These are phyloP conservation scores for Beauveria scarabaeidicola DNA, from an alignment of 2,329 filamentous ascomycete genomes.

Conservation along the genomic window DNA sequence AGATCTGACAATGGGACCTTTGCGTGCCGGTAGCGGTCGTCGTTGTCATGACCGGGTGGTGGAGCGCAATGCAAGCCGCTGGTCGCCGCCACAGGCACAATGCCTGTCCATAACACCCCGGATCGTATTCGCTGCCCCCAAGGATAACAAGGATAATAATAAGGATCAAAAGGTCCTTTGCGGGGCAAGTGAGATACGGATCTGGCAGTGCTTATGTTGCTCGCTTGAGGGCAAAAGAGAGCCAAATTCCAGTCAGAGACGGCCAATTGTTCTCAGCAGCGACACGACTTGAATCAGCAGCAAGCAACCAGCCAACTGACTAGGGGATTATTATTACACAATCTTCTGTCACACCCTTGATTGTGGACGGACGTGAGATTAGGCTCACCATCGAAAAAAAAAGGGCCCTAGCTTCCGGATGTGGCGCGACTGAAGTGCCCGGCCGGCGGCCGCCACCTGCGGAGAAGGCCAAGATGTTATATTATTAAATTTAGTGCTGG, in stretches of 20 bases:
- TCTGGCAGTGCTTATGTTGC: too few species aligned
- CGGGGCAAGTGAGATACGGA: neutral
- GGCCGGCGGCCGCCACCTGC: neutral
- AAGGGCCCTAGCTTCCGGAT: neutral
- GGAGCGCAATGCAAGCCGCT: conserved; percentile 1
- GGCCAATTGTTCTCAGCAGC: too few species aligned
- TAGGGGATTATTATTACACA: neutral
- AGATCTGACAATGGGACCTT: neutral
- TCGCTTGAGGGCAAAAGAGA: too few species aligned
- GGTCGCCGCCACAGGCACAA: neutral
- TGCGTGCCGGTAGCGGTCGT: neutral
- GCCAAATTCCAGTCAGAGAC: too few species aligned
- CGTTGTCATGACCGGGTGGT: neutral
- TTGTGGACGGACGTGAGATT: too few species aligned
- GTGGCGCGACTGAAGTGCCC: conserved; percentile 8
- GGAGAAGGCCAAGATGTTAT: neutral
- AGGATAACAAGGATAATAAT: neutral
- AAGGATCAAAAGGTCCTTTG: neutral
- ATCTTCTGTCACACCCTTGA: neutral
- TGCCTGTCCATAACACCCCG: neutral
- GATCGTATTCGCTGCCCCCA: neutral
- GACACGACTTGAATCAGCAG: too few species aligned
- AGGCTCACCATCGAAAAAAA: neutral
- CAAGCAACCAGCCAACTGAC: neutral
- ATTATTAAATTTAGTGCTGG: too few species aligned